These are phyloP conservation scores for Rubroboletus pulcherrimus DNA, from an alignment of 768 basidiomycete species.

Conservation along the genomic window DNA sequence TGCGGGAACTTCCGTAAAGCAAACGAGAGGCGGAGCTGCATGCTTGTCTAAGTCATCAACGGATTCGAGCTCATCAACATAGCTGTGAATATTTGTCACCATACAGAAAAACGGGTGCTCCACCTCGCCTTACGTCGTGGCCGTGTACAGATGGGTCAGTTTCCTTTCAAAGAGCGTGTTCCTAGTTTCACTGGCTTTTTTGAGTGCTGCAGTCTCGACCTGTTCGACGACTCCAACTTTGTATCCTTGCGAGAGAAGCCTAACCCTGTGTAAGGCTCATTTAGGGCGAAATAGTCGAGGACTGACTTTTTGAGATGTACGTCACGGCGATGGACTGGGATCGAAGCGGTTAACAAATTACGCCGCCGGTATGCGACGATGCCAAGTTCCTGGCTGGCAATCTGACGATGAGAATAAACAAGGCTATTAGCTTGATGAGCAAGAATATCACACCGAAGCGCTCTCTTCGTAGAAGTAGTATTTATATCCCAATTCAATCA, in stretches of 20 bases:
- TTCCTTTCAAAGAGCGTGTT: constrained; percentile 70
- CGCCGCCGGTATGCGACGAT: constrained; percentile 69
- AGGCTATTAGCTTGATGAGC: not conserved
- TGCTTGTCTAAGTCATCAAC: constrained; percentile 57
- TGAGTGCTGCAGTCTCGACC: constrained; percentile 83
- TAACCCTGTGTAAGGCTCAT: constrained; percentile 19
- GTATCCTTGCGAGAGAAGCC: constrained; percentile 73
- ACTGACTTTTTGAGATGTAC: constrained; percentile 73
- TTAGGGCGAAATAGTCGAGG: not conserved
- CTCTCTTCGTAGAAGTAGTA: constrained; percentile 82
- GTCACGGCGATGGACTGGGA: constrained; percentile 65
- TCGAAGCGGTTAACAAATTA: constrained; percentile 72
- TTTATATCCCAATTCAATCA: constrained; percentile 85
- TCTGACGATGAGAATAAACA: constrained; percentile 37
- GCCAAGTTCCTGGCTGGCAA: constrained; percentile 72
- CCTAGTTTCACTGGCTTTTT: constrained; percentile 75
- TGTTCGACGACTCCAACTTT: constrained; percentile 84
- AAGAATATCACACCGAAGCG: constrained; percentile 51
- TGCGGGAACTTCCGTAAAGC: constrained; percentile 55
- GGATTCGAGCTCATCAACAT: constrained; percentile 76
- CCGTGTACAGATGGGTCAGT: constrained; percentile 78
- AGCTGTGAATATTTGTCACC: constrained; percentile 44
- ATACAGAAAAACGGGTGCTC: not conserved
- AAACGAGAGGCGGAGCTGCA: constrained; percentile 64
- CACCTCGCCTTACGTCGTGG: constrained; percentile 64